phyloP scores from a whole-genome alignment of 1,284 basidiomycete species.

The Cryptococcus sp. region DNA sequence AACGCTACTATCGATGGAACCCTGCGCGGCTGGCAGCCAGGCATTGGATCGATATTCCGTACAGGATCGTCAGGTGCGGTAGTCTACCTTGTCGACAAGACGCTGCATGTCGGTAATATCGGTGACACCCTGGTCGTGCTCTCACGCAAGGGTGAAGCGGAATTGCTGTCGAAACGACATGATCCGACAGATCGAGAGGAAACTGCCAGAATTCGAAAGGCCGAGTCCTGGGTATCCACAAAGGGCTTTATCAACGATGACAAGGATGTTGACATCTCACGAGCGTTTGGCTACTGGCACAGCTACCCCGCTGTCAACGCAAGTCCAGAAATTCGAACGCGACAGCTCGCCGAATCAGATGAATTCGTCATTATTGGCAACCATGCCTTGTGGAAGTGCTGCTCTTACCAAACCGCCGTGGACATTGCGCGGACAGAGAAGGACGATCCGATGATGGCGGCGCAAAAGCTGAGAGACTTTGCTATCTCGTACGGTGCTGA shows the following conservation, averaged over 20 bases:
- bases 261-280: conserved; percentile 78
- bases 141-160: conserved; percentile 74
- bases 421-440: conserved; percentile 88
- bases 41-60: conserved; percentile 55
- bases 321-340: conserved; percentile 72
- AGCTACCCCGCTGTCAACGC: conserved; percentile 90
- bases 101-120: conserved; percentile 85
- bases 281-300: conserved; percentile 92
- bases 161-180: conserved; percentile 77
- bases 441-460: conserved; percentile 92
- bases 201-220: conserved; percentile 79
- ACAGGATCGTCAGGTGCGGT: conserved; percentile 86
- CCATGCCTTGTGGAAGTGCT: conserved; percentile 88
- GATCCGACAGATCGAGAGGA: conserved; percentile 88
- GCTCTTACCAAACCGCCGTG: conserved; percentile 93
- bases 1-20: conserved; percentile 24
- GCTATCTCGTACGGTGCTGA: conserved; percentile 96
- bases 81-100: conserved; percentile 79
- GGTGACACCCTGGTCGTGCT: conserved; percentile 89
- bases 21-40: conserved; percentile 51
- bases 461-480: conserved; percentile 94
- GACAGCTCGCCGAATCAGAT: conserved; percentile 78
- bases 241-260: conserved; percentile 86
- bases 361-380: conserved; percentile 98
- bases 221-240: conserved; percentile 96